phyloP scores from a whole-genome alignment of 805 yeast species.

The Lipomyces yamadae region DNA sequence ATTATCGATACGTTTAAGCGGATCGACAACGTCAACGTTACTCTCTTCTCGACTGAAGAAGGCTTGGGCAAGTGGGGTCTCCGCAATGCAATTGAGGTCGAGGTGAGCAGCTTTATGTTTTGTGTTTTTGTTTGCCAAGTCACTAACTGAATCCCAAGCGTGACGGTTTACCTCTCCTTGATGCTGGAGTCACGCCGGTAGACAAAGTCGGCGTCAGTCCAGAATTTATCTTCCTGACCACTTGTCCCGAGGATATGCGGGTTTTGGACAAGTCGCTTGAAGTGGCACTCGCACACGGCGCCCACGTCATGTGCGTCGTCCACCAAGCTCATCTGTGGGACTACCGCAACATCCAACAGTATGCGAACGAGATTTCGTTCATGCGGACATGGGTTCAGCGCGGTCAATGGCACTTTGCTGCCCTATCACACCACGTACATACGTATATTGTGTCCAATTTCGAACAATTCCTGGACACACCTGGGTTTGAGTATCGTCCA shows the following conservation, averaged over 20 bases:
- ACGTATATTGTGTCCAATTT: conserved; percentile 22
- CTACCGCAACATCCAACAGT: conserved; percentile 14
- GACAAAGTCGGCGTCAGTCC: conserved; percentile 18
- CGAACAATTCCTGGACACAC: conserved; percentile 23
- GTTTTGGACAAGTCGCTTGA: conserved; percentile 16
- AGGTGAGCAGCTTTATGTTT: conserved; percentile 7
- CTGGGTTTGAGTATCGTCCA: conserved; percentile 16
- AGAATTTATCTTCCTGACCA: conserved; percentile 30
- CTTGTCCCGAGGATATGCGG: conserved; percentile 35
- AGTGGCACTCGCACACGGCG: conserved; percentile 19
- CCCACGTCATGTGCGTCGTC: conserved; percentile 30
- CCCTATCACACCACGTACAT: conserved; percentile 29
- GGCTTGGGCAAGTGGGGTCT: conserved; percentile 34
- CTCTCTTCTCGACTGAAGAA: conserved; percentile 25
- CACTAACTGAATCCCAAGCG: conserved; percentile 7
- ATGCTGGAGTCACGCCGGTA: conserved; percentile 1
- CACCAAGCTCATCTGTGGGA: conserved; percentile 33
- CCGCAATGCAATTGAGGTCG: conserved; percentile 29
- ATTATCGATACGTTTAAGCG: conserved; percentile 12
- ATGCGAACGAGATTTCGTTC: conserved; percentile 17
- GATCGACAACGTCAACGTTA: conserved; percentile 9
- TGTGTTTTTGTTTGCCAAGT: too few relatives aligned
- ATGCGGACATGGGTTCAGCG: conserved; percentile 30
- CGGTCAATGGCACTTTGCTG: conserved; percentile 28
- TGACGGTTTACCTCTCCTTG: conserved; percentile 14